Evolutionary conservation across 2,329 filamentous ascomycete genomes (phyloP).

Genomic region (Trichoderma sp.): DNA sequence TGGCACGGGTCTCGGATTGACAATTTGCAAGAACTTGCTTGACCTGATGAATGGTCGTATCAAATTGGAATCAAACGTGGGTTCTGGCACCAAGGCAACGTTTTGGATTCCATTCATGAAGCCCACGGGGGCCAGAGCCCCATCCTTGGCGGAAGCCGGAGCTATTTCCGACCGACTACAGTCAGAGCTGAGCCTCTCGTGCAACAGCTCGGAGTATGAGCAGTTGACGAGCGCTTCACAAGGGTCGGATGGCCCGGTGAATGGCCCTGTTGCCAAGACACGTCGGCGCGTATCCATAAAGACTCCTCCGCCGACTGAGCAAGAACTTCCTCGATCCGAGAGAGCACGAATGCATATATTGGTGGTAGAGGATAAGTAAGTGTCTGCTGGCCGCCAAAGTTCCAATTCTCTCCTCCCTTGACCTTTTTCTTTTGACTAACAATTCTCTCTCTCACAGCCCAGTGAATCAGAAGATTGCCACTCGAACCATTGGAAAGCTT

Average conservation of each 20-base stretch:
- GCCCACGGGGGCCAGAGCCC: conserved; percentile 54
- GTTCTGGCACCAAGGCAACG: conserved; percentile 71
- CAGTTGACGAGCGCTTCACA: conserved; percentile 48
- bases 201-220: conserved; percentile 68
- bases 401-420: not conserved
- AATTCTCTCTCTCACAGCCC: conserved; percentile 43
- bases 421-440: conserved; percentile 29
- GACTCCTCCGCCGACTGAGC: conserved; percentile 45
- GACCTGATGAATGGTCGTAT: conserved; percentile 82
- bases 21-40: conserved; percentile 79
- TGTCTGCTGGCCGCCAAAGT: conserved; percentile 29
- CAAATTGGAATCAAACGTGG: conserved; percentile 66
- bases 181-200: conserved; percentile 66
- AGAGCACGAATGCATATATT: conserved; percentile 69
- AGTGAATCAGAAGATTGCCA: conserved; percentile 76
- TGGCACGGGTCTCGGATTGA: conserved; percentile 76
- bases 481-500: conserved; percentile 73
- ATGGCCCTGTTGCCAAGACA: conserved; percentile 33
- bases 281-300: conserved; percentile 43
- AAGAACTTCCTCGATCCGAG: conserved; percentile 59
- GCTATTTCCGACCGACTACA: conserved; percentile 69
- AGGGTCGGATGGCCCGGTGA: conserved; percentile 35
- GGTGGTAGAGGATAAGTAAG: conserved; percentile 80
- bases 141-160: conserved; percentile 63
- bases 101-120: conserved; percentile 81